Base-by-base conservation (phyloP, 345 rosid species). In the Salix arbutifolia region DNA sequence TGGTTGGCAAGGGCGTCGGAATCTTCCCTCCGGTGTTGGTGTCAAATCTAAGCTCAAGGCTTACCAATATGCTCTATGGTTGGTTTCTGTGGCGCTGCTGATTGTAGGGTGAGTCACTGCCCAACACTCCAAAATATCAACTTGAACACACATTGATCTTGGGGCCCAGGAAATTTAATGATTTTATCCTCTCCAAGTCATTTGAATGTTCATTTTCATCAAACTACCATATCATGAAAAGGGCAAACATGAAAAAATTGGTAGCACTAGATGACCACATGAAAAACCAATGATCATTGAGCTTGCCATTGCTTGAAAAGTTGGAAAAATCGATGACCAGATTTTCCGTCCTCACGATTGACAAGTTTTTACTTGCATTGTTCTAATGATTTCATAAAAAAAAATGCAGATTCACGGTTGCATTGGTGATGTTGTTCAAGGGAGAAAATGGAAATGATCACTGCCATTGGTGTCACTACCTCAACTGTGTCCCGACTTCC, bases 391-490 rank as follows among this genome's bases (percentile, higher is more conserved):
- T 5, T 14, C 7, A 17, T 16, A 30, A 6, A 21, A 6, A 21
- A 68, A 13, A 60, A 31, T 72, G 76, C 80, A 81, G 83, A 61
- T 81, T 76, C 30, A 38, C 65, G 4, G 77, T 76, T 25, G 80
- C 73, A 23, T 46, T 81, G 53, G 83, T 76, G 74, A 81, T 81
- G 83, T 33, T 81, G 74, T 81, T 81, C 67, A n/a, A 77, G 18
- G 83, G 83, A 26, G 61, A 71, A 70, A 81, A 81, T 69, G 83
- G 80, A 8, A 76, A 81, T 14, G 77, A 81, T 33, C 77, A 4
- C 26, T 81, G 84, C 75, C 70, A 38, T 69, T 81, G 84, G 84
- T 81, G 84, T 65, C 80, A 81, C 67, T 81, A 81, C 28, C 70
- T 81, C 72, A 81, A 73, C 75, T 81, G 81, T 18, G 80, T 81